These are phyloP conservation scores for Penicillium sclerotiorum DNA, from an alignment of 2,329 filamentous ascomycete genomes.

Conservation along the genomic window DNA sequence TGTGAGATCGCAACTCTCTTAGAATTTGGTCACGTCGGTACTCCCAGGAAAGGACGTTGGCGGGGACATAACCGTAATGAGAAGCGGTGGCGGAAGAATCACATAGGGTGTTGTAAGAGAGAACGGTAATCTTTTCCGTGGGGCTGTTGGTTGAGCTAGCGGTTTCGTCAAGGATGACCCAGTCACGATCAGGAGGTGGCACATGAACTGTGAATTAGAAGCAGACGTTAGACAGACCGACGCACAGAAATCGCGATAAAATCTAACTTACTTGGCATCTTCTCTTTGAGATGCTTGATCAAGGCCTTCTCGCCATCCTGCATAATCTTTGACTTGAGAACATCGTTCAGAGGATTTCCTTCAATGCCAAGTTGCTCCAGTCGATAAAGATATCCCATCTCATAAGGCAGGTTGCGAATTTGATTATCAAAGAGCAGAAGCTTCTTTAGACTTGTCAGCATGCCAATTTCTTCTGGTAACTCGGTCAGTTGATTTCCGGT, in stretches of 20 bases:
- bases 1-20: slow-evolving; percentile 74
- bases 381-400: slow-evolving; percentile 85
- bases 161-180: slow-evolving; percentile 70
- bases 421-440: slow-evolving; percentile 89
- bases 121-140: slow-evolving; percentile 72
- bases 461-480: slow-evolving; percentile 88
- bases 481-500: slow-evolving; percentile 84
- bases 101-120: slow-evolving; percentile 95
- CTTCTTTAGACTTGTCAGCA: slow-evolving; percentile 90
- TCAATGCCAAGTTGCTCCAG: slow-evolving; percentile 89
- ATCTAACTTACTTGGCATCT: slow-evolving; percentile 71
- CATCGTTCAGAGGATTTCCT: slow-evolving; percentile 80
- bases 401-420: slow-evolving; percentile 77
- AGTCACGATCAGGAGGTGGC: slow-evolving; percentile 74
- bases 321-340: slow-evolving; percentile 78
- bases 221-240: slow-evolving; percentile 20
- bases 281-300: slow-evolving; percentile 79
- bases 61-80: slow-evolving; percentile 88
- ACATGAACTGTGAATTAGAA: slow-evolving; percentile 63
- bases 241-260: not conserved
- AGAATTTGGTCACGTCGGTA: slow-evolving; percentile 81
- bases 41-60: slow-evolving; percentile 80
- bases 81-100: slow-evolving; percentile 85
- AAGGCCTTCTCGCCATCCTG: slow-evolving; percentile 85
- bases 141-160: slow-evolving; percentile 52